Percentiles rank a stretch among this genome's conserved stretches.
Conservation (phyloP, 2,329 filamentous ascomycete genomes). For the Stemphylium beticola region DNA sequence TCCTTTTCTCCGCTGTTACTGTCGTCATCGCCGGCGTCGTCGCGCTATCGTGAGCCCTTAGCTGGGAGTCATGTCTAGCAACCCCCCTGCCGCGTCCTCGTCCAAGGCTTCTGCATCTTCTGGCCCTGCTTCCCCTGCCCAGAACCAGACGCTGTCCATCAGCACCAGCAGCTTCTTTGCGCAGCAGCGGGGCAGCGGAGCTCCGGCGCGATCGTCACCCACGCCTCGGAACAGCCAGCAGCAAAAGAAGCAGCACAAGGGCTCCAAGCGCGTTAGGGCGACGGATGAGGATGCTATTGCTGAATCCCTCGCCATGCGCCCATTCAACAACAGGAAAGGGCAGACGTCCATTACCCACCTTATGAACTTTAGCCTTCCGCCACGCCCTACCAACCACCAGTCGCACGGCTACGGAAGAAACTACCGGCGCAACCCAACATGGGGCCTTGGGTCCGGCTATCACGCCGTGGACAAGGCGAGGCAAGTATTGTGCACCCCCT, state of each 20-base stretch:
- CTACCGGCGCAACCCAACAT: constrained; percentile 73
- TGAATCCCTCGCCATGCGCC: constrained; percentile 72
- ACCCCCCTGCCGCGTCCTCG: constrained; percentile 50
- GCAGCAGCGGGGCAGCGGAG: constrained; percentile 52
- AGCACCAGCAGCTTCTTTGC: constrained; percentile 53
- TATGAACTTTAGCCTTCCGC: constrained; percentile 86
- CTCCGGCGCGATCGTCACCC: constrained; percentile 47
- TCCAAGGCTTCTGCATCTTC: constrained; percentile 50
- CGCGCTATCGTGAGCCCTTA: constrained; percentile 32
- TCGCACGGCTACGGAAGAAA: constrained; percentile 60
- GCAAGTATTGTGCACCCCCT: constrained; percentile 51
- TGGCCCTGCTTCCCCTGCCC: constrained; percentile 51
- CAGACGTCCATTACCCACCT: constrained; percentile 97
- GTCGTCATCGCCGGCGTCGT: constrained; percentile 1
- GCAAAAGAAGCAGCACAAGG: constrained; percentile 81
- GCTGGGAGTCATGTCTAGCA: constrained; percentile 52
- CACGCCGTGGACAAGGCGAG: constrained; percentile 90
- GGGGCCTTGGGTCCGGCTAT: constrained; percentile 86
- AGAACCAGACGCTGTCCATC: constrained; percentile 52
- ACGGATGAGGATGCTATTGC: constrained; percentile 87
- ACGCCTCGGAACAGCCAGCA: constrained; percentile 77
- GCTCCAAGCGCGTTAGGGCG: constrained; percentile 74
- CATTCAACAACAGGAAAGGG: constrained; percentile 76
- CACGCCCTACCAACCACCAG: constrained; percentile 68
- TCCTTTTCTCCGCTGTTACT: constrained; percentile 2